A percentile compares a stretch with the other conserved stretches of the same genome.
These are phyloP conservation scores for Fusarium devonianum DNA, from an alignment of 2,329 filamentous ascomycete genomes.

Conservation along the genomic window DNA sequence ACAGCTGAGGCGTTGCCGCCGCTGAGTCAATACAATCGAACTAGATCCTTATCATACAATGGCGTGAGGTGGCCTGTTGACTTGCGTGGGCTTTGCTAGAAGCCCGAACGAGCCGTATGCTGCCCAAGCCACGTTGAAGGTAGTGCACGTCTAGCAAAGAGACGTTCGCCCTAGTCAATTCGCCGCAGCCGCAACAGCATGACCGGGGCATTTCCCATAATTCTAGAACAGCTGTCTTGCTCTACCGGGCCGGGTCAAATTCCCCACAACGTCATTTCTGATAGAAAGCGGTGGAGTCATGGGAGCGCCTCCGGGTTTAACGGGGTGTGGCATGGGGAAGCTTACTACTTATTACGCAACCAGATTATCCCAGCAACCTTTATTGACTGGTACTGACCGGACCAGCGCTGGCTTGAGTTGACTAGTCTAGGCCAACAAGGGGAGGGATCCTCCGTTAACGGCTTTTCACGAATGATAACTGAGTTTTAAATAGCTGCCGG, in stretches of 20 bases:
- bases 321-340: constrained; percentile 9
- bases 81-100: neutral
- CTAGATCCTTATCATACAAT: neutral
- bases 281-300: constrained; percentile 29
- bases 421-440: constrained; percentile 25
- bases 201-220: neutral
- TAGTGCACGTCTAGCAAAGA: no score
- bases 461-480: neutral
- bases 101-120: no score
- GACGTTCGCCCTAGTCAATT: no score
- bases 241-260: constrained; percentile 26
- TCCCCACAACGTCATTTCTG: constrained; percentile 33
- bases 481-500: constrained; percentile 15
- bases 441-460: constrained; percentile 25
- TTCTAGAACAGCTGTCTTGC: constrained; percentile 29
- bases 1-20: no score
- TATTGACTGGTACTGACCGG: neutral
- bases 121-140: no score
- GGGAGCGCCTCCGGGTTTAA: neutral
- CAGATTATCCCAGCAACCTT: constrained; percentile 2
- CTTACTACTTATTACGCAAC: constrained; percentile 38
- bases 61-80: neutral
- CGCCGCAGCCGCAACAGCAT: neutral
- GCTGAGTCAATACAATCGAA: neutral
- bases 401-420: constrained; percentile 13